Evolutionary conservation across 148 eudicot species (phyloP).

Genomic region (Diospyros kaki): DNA sequence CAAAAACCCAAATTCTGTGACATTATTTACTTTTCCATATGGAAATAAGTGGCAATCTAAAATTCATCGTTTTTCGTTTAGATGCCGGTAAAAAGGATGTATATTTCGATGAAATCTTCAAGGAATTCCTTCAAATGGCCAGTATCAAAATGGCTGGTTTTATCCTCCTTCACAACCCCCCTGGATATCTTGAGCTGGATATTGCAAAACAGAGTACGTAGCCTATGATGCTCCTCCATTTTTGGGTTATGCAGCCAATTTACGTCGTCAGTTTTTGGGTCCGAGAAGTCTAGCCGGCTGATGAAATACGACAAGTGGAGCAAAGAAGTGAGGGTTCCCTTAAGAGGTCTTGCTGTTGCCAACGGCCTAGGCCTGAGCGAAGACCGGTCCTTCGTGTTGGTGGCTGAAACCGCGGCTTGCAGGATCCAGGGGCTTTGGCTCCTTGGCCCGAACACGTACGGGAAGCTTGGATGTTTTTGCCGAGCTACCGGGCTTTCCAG

Average conservation of each 20-base stretch:
- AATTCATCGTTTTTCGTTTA: too few species aligned
- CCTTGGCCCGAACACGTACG: slow-evolving; percentile 32
- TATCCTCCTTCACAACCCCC: not conserved
- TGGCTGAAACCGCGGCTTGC: slow-evolving; percentile 43
- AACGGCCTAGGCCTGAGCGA: slow-evolving; percentile 60
- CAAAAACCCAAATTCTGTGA: too few species aligned
- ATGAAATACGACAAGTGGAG: slow-evolving; percentile 44
- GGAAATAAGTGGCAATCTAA: too few species aligned
- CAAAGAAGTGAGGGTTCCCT: slow-evolving; percentile 38
- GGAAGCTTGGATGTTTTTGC: slow-evolving; percentile 45
- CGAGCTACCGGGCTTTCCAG: slow-evolving; percentile 57
- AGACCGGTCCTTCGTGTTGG: slow-evolving; percentile 43
- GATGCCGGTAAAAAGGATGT: too few species aligned
- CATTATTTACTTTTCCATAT: too few species aligned
- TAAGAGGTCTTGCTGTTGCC: slow-evolving; percentile 49
- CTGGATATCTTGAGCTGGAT: too few species aligned
- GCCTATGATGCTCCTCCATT: too few species aligned
- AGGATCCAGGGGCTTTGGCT: slow-evolving; percentile 54
- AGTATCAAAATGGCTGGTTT: too few species aligned
- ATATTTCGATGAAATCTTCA: too few species aligned
- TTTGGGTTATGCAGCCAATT: slow-evolving; percentile 34
- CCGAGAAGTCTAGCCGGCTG: slow-evolving; percentile 63
- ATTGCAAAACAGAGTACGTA: too few species aligned
- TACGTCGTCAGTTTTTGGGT: slow-evolving; percentile 30
- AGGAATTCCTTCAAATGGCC: too few species aligned